phyloP scores from a whole-genome alignment of 140 eudicot species.

The Erigeron philadelphicus region DNA sequence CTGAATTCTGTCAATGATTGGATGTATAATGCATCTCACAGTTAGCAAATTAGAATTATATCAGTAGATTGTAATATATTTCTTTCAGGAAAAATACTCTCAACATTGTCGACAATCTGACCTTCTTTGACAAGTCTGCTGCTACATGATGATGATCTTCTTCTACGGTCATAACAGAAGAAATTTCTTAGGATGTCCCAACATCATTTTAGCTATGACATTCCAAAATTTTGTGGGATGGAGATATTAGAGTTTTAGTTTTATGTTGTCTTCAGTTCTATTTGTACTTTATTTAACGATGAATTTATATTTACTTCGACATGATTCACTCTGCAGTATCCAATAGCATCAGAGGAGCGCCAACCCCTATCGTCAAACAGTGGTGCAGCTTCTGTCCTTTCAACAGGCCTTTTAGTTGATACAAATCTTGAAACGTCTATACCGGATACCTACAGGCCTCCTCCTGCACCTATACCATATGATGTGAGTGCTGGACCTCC shows the following conservation, averaged over 20 bases:
- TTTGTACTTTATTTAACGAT: background rate
- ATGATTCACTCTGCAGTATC: conserved; percentile 48
- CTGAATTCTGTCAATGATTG: background rate
- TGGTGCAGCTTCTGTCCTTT: conserved; percentile 38
- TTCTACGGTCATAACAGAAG: background rate
- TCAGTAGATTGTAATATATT: background rate
- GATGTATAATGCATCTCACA: background rate
- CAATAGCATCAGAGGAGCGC: conserved; percentile 70
- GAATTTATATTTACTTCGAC: background rate
- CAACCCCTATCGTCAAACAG: conserved; percentile 63
- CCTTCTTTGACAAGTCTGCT: conserved; percentile 3
- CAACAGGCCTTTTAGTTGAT: conserved; percentile 73
- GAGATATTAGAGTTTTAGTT: conserved; percentile 4
- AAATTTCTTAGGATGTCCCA: background rate
- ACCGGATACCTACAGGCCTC: conserved; percentile 81
- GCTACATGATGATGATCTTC: background rate
- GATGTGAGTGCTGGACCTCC: conserved; percentile 48
- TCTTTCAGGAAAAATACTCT: background rate
- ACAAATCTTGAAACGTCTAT: conserved; percentile 81
- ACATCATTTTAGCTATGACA: background rate
- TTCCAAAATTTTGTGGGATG: background rate
- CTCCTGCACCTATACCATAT: conserved; percentile 87
- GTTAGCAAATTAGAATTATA: background rate
- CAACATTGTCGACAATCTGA: background rate
- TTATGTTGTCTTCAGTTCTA: background rate